These are phyloP conservation scores for Eragrostis tef DNA, from an alignment of 202 grass and related monocot species.

Conservation along the genomic window DNA sequence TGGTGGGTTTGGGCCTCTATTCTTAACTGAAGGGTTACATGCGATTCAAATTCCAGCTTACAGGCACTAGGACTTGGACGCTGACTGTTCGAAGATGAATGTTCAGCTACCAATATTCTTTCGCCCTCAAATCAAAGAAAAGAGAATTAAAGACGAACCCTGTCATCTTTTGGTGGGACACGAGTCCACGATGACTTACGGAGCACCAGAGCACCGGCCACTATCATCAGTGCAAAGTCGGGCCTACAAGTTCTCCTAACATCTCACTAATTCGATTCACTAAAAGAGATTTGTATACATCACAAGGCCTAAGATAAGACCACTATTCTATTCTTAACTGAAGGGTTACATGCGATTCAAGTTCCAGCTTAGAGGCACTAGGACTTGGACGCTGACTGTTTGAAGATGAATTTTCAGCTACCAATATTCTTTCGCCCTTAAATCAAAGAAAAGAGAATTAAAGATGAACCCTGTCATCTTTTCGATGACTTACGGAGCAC, in stretches of 20 bases:
- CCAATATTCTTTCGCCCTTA: neutral
- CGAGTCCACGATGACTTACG: neutral
- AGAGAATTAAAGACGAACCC: neutral
- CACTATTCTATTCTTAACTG: too few relatives aligned
- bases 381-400: too few relatives aligned
- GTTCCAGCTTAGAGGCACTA: too few relatives aligned
- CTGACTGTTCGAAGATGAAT: too few relatives aligned
- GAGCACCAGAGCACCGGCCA: neutral
- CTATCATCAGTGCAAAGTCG: neutral
- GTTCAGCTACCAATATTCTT: neutral
- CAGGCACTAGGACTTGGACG: too few relatives aligned
- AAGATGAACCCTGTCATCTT: neutral
- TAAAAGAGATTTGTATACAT: too few relatives aligned
- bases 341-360: too few relatives aligned
- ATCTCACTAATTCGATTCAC: neutral
- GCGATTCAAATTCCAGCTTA: too few relatives aligned
- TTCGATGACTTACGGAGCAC: neutral
- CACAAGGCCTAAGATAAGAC: too few relatives aligned
- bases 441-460: neutral
- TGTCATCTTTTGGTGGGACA: neutral
- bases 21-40: too few relatives aligned
- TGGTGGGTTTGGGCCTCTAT: too few relatives aligned
- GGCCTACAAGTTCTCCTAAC: neutral
- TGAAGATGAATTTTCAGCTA: too few relatives aligned
- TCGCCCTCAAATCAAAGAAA: neutral